Evolutionary conservation across 495 filamentous ascomycete genomes (phyloP).

Genomic region (Penicillium soppii): DNA sequence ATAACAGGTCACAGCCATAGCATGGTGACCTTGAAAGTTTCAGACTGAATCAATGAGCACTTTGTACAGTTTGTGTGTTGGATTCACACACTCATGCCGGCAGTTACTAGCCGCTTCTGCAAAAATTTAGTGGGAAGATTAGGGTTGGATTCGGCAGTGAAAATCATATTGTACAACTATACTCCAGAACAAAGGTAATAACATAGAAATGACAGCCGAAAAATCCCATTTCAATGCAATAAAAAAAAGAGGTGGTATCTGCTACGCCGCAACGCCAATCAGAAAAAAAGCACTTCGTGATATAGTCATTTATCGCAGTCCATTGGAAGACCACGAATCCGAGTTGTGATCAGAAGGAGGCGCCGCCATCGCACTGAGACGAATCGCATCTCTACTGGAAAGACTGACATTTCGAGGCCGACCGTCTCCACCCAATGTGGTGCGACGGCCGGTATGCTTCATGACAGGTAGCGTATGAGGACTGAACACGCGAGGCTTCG

Average conservation of each 20-base stretch:
- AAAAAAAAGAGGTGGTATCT: constrained; percentile 37
- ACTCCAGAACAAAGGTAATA: constrained; percentile 12
- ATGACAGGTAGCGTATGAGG: constrained; percentile 65
- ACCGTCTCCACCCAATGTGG: constrained; percentile 50
- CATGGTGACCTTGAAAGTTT: too few species aligned
- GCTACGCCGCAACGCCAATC: constrained; percentile 23
- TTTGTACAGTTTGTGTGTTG: too few species aligned
- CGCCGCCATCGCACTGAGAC: constrained; percentile 41
- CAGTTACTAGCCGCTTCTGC: too few species aligned
- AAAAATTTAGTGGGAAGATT: neutral
- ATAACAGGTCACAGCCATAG: too few species aligned
- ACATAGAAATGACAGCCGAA: constrained; percentile 9
- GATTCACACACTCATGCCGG: too few species aligned
- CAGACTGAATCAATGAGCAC: too few species aligned
- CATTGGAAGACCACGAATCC: constrained; percentile 13
- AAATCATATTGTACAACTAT: constrained; percentile 13
- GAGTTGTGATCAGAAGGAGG: constrained; percentile 20
- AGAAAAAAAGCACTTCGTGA: constrained; percentile 7
- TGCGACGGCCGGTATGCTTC: constrained; percentile 54
- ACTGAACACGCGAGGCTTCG: constrained; percentile 59
- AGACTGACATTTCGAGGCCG: constrained; percentile 46
- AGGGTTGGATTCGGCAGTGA: neutral
- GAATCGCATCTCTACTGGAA: constrained; percentile 42
- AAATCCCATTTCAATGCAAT: constrained; percentile 1
- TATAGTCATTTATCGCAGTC: constrained; percentile 16